Evolutionary conservation across 345 rosid genomes (phyloP), one percentile per base, ranked within the genome.

Genomic region (Hirschfeldia incana): DNA sequence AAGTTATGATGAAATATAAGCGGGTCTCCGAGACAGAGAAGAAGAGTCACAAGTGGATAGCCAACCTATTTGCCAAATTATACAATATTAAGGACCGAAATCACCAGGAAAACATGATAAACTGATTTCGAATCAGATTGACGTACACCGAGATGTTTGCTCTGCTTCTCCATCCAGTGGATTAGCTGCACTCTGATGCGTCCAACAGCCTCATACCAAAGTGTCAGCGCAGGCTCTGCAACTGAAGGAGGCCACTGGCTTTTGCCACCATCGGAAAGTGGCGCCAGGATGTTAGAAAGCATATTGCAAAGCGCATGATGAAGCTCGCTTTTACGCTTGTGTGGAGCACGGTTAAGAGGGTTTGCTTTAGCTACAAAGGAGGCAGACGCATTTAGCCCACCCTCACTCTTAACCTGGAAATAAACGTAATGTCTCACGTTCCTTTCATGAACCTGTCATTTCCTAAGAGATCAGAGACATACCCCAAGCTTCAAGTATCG

Each of bases 161-260:
- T 95, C 85, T 95, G 99, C 83, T 91, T 95, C 77, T 95, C 99
- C 98, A 95, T 90, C 99, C 99, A 95, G 78, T 90, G 89, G 63
- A 91, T 82, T 74, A 93, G 98, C 73, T 86, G 90, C 74, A 72
- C 85, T 80, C 98, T 90, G 78, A 95, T 91, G 76, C 93, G 92
- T 67, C 94, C 96, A 75, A 95, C 98, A 74, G 99, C 99, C 76
- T 95, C 99, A 82, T 89, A 90, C 98, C 99, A 95, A 68, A 95
- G 83, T 42, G 89, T 85, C 74, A 95, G 90, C 29, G 98, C 98
- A 85, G 90, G 91, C 76, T 92, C 97, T 69, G 94, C 94, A 72
- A 96, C 97, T 71, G 84, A 83, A 78, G 99, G 99, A 58, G 99
- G 99, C 99, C 99, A 95, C 72, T 88, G 99, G 85, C 88, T 82